Percentiles rank a stretch among this genome's conserved stretches.
Conservation (phyloP, 495 filamentous ascomycete genomes). For the Aspergillus incahuasiensis region DNA sequence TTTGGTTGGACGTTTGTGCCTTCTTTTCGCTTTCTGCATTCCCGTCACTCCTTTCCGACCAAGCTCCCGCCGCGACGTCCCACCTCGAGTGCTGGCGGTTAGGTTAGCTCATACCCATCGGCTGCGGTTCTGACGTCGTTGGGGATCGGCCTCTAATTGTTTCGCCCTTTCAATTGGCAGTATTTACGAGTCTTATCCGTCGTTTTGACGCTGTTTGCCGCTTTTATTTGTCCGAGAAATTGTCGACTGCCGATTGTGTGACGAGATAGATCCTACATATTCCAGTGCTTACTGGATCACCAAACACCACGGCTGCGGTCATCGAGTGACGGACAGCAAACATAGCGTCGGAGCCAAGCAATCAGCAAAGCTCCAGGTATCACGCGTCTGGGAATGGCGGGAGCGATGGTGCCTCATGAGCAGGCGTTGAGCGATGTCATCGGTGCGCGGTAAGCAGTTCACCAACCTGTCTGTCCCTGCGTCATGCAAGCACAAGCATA, state of each 20-base stretch:
- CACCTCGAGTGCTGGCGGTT: conserved; percentile 13
- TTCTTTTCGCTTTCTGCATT: conserved; percentile 8
- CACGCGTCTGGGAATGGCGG: conserved; percentile 32
- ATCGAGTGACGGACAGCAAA: conserved; percentile 44
- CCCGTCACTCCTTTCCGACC: conserved; percentile 22
- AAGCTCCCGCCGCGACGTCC: conserved; percentile 15
- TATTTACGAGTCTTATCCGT: no score
- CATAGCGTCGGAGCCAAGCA: conserved; percentile 40
- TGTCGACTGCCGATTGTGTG: neutral
- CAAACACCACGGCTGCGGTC: neutral
- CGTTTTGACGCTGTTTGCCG: no score
- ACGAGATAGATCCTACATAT: neutral
- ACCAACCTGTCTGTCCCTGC: neutral
- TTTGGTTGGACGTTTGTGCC: conserved; percentile 5
- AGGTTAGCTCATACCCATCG: neutral
- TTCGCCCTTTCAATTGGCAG: no score
- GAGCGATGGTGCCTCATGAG: conserved; percentile 43
- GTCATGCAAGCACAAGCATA: neutral
- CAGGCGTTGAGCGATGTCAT: conserved; percentile 46
- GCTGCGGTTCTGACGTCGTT: conserved; percentile 5
- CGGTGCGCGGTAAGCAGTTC: conserved; percentile 45
- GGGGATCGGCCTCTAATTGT: neutral
- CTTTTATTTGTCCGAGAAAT: conserved; percentile 2
- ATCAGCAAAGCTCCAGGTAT: conserved; percentile 25
- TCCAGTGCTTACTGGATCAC: neutral